Conservation (phyloP, 805 yeast genomes). For the Wickerhamiella lipophila region DNA sequence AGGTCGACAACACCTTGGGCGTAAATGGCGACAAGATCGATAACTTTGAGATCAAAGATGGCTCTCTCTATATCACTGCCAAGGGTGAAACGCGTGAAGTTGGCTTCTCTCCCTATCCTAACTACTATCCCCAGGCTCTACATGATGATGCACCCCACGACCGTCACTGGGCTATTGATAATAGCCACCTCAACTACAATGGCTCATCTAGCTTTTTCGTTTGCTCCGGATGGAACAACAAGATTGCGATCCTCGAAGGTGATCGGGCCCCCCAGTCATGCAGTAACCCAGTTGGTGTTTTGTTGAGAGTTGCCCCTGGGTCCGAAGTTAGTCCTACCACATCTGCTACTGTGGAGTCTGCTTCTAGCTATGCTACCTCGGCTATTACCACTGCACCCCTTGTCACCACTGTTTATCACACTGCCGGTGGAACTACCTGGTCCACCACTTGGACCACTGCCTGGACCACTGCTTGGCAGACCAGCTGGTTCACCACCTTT, state of each 20-base stretch:
- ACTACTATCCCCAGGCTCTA: neutral
- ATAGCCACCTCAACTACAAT: neutral
- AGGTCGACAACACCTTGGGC: neutral
- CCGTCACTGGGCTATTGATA: neutral
- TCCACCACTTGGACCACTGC: neutral
- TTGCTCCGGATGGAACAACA: neutral
- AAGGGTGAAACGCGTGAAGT: neutral
- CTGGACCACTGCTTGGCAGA: neutral
- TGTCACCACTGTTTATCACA: neutral
- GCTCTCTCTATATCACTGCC: neutral
- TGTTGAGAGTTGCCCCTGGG: neutral
- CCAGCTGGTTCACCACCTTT: neutral
- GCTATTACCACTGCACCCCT: neutral
- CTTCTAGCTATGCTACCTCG: neutral
- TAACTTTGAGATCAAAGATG: neutral
- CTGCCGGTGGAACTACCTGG: neutral
- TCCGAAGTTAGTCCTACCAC: neutral
- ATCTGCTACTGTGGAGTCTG: neutral
- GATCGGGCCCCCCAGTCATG: neutral
- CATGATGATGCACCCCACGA: neutral
- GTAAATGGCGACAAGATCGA: neutral
- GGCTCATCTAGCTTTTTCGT: neutral
- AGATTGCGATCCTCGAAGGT: neutral
- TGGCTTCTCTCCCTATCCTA: neutral
- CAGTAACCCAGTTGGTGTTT: slow-evolving; percentile 1